A percentile compares a stretch with the other conserved stretches of the same genome.
These are phyloP conservation scores for Claviceps capensis DNA, from an alignment of 2,329 filamentous ascomycete genomes.

Conservation along the genomic window DNA sequence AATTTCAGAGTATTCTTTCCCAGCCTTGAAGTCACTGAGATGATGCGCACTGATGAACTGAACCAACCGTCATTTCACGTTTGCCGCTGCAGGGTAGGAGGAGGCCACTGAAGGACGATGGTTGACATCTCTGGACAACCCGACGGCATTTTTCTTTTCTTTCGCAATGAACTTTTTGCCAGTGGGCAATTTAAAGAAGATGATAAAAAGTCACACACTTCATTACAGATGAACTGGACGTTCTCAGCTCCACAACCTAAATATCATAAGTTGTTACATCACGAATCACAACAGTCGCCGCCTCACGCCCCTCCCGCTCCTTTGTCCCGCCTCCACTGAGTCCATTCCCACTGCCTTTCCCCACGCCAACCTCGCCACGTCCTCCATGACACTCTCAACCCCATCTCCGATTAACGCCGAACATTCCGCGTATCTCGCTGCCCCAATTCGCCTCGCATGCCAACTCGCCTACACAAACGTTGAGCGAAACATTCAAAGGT, in stretches of 20 bases:
- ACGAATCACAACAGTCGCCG: neutral
- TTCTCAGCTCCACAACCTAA: too few species aligned
- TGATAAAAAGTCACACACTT: too few species aligned
- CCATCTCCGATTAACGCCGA: conserved; percentile 23
- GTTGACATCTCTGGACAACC: neutral
- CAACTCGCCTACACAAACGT: conserved; percentile 14
- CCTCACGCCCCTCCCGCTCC: neutral
- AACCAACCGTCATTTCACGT: neutral
- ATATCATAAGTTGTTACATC: neutral
- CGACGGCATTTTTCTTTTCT: neutral
- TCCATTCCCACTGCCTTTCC: conserved; percentile 6
- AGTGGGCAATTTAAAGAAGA: too few species aligned
- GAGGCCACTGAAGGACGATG: neutral
- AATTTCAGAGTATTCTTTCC: neutral
- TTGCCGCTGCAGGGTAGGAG: neutral
- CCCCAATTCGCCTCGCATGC: conserved; percentile 18
- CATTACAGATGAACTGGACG: too few species aligned
- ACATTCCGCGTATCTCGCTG: conserved; percentile 19
- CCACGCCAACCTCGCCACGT: conserved; percentile 13
- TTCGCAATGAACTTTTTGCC: too few species aligned
- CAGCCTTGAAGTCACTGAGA: neutral
- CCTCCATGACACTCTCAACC: conserved; percentile 17
- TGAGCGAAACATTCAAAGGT: neutral
- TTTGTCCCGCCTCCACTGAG: neutral
- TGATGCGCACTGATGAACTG: neutral